Conservation (phyloP, 163 green algal species). For the Picocystis sp. region DNA sequence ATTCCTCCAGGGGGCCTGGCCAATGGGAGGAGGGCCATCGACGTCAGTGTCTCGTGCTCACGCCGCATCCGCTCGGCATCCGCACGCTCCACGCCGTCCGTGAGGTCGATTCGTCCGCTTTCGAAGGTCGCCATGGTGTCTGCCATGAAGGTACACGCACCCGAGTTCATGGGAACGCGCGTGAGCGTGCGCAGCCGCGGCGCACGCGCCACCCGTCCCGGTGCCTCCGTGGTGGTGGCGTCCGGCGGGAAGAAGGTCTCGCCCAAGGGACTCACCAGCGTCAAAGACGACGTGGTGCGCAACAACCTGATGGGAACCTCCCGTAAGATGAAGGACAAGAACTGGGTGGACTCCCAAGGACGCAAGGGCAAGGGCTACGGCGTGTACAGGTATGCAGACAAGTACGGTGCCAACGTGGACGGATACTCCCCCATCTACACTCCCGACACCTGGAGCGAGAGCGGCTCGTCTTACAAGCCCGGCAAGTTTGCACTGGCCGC, state of each 20-base stretch:
- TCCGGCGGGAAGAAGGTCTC: constrained; percentile 50
- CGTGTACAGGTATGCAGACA: constrained; percentile 59
- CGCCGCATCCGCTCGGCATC: too few relatives aligned
- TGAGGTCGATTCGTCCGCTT: too few relatives aligned
- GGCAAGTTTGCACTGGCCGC: constrained; percentile 75
- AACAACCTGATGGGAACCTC: constrained; percentile 71
- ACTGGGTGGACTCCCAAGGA: constrained; percentile 68
- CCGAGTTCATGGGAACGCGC: too few relatives aligned
- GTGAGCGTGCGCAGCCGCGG: too few relatives aligned
- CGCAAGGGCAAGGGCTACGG: constrained; percentile 78
- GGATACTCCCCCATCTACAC: constrained; percentile 96
- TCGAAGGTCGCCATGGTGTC: too few relatives aligned
- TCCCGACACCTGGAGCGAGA: constrained; percentile 75
- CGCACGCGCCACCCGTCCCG: too few relatives aligned
- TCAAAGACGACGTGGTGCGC: constrained; percentile 53
- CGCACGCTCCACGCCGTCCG: too few relatives aligned
- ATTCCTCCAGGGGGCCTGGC: too few relatives aligned
- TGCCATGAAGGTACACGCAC: too few relatives aligned
- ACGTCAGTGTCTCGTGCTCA: too few relatives aligned
- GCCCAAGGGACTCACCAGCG: constrained; percentile 42
- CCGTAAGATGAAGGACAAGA: constrained; percentile 63
- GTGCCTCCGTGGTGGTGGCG: constrained; percentile 16
- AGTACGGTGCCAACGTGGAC: constrained; percentile 92
- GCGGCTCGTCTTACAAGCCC: constrained; percentile 67
- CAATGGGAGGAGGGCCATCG: too few relatives aligned